A percentile compares a stretch with the other conserved stretches of the same genome.
phyloP scores from a whole-genome alignment of 345 rosid species.

The Salix koriyanagi region DNA sequence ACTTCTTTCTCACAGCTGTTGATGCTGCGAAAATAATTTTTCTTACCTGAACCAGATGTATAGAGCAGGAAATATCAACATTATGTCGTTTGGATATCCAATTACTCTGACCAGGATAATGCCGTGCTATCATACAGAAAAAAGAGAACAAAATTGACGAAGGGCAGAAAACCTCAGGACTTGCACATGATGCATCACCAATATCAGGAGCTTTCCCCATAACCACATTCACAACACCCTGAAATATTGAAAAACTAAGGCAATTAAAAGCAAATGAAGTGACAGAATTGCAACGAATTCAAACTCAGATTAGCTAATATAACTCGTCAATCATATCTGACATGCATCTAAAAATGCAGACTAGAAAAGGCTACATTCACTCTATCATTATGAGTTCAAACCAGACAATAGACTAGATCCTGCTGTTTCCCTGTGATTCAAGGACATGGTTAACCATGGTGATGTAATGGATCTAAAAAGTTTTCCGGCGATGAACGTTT shows the following conservation, averaged over 20 bases:
- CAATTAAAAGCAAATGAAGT: conserved; percentile 10
- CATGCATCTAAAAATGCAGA: background rate
- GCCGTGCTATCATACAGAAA: conserved; percentile 3
- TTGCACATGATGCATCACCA: conserved; percentile 75
- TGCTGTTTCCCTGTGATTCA: background rate
- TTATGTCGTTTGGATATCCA: background rate
- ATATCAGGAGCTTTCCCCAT: conserved; percentile 90
- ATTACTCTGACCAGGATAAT: background rate
- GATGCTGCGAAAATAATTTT: conserved; percentile 95
- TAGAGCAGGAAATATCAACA: conserved; percentile 13
- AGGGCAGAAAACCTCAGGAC: conserved; percentile 56
- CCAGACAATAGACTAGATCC: background rate
- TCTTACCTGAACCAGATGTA: conserved; percentile 56
- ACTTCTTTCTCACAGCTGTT: conserved; percentile 93
- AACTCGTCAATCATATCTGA: background rate
- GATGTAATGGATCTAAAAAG: background rate
- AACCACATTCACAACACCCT: conserved; percentile 84
- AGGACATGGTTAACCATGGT: background rate
- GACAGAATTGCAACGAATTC: background rate
- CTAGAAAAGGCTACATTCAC: background rate
- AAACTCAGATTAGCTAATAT: background rate
- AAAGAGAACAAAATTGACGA: background rate
- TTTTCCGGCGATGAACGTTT: background rate
- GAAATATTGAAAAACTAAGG: conserved; percentile 13
- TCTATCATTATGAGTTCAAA: background rate